Evolutionary conservation across 441 rosid genomes (phyloP), one percentile per base, ranked within the genome.

Genomic region (Pelargonium myrrhifolium): DNA sequence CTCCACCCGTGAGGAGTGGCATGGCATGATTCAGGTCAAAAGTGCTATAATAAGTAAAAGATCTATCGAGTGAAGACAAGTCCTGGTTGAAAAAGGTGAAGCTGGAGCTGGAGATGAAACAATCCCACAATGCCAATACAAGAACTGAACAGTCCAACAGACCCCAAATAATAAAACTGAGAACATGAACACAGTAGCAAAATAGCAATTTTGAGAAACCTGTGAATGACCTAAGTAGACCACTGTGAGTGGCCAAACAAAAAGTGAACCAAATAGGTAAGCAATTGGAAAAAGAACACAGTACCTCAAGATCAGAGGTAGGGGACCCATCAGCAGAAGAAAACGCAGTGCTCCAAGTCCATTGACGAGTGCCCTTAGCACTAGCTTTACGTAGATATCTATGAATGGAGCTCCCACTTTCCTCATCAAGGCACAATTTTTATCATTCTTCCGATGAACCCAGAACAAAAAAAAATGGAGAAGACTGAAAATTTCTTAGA

Each of bases 281-380:
- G 39, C 65, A 59, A 59, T 24, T 22, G 35, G n/a, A 22, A 58
- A 58, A 4, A 58, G 42, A 22, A 60, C 37, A 60, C 14, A 24
- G 39, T 60, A 62, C 65, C 65, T 62, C 65, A 62, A 62, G 15
- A 62, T 62, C 42, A 5, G 65, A 62, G 28, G 65, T 62, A 2
- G 65, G 65, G 65, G 65, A 62, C 10, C 65, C 65, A 62, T 62
- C 65, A 12, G 65, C 65, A 26, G 65, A 62, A 62, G 65, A 62
- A 35, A 62, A 62, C 43, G 65, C 40, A 35, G 43, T 35, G 43
- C 65, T 31, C 65, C 43, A 62, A 31, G 40, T 62, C 65, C 65
- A 62, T 17, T 62, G 65, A 15, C 65, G 65, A 62, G 65, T 24
- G 43, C 20, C 65, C 65, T 62, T 62, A 58, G 62, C 31, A 22